Conservation (phyloP, 2,329 filamentous ascomycete species). For the Penicillium crustosum region DNA sequence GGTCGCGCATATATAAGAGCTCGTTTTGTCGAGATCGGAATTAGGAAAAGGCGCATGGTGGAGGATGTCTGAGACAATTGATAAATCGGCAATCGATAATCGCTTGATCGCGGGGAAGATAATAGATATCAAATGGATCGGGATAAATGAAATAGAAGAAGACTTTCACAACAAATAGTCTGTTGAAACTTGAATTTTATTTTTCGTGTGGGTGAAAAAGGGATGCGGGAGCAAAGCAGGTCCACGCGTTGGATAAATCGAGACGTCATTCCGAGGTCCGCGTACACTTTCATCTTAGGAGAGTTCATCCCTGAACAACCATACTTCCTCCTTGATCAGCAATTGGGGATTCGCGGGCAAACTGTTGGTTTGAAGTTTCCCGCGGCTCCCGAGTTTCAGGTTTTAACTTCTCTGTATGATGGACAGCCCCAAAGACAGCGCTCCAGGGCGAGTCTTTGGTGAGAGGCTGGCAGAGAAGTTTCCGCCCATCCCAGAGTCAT, state of each 20-base stretch:
- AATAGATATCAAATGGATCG: background rate
- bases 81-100: background rate
- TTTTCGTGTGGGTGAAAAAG: conserved; percentile 7
- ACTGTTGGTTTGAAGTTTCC: conserved; percentile 19
- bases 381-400: conserved; percentile 15
- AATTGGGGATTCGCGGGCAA: conserved; percentile 13
- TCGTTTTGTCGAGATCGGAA: conserved; percentile 87
- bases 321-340: background rate
- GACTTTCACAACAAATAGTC: background rate
- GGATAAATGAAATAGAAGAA: background rate
- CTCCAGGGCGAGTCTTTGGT: conserved; percentile 18
- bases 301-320: conserved; percentile 1
- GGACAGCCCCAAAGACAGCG: conserved; percentile 23
- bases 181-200: conserved; percentile 1
- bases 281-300: background rate
- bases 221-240: conserved; percentile 7
- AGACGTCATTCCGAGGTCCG: conserved; percentile 9
- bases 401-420: conserved; percentile 8
- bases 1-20: conserved; percentile 91
- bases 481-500: conserved; percentile 14
- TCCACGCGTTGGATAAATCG: background rate
- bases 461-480: conserved; percentile 26
- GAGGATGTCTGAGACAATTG: background rate
- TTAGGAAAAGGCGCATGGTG: conserved; percentile 84
- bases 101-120: background rate